Percentiles rank a stretch among this genome's conserved stretches.
Conservation (phyloP, 208 protist genomes). For the Leishmania guyanensis region DNA sequence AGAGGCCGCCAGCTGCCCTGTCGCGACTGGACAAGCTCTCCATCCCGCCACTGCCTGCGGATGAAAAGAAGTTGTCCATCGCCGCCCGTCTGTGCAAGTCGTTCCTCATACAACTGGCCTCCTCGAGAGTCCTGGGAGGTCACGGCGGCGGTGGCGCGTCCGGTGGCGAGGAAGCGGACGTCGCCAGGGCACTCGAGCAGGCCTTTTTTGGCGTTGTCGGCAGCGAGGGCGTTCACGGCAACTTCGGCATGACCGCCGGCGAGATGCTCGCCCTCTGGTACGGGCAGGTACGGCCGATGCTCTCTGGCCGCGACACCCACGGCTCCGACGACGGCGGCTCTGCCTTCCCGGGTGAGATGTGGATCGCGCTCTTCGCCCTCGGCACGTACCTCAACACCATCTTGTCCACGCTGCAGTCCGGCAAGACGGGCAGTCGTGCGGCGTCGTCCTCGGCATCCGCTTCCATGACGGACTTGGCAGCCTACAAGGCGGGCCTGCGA, state of each 20-base stretch:
- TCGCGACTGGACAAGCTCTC: constrained; percentile 1
- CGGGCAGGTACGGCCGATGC: constrained; percentile 22
- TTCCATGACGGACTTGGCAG: constrained; percentile 13
- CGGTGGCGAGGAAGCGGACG: constrained; percentile 27
- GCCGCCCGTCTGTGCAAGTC: constrained; percentile 36
- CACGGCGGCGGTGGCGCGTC: constrained; percentile 7
- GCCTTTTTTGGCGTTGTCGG: constrained; percentile 66
- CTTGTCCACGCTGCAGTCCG: constrained; percentile 18
- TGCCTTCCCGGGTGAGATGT: constrained; percentile 52
- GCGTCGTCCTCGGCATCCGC: background rate
- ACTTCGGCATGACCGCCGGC: constrained; percentile 40
- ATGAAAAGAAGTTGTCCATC: constrained; percentile 32
- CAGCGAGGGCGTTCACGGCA: constrained; percentile 32
- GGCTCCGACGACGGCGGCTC: background rate
- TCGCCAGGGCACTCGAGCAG: constrained; percentile 38
- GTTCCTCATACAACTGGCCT: constrained; percentile 31
- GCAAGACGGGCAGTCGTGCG: background rate
- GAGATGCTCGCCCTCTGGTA: constrained; percentile 69
- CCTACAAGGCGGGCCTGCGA: constrained; percentile 36
- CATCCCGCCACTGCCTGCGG: constrained; percentile 13
- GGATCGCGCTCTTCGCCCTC: constrained; percentile 66
- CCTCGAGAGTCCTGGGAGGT: constrained; percentile 3
- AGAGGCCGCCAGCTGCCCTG: constrained; percentile 6
- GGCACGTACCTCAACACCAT: constrained; percentile 73
- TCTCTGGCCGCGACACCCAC: background rate